Conservation (phyloP, 495 filamentous ascomycete genomes). For the Penicillium salamii region DNA sequence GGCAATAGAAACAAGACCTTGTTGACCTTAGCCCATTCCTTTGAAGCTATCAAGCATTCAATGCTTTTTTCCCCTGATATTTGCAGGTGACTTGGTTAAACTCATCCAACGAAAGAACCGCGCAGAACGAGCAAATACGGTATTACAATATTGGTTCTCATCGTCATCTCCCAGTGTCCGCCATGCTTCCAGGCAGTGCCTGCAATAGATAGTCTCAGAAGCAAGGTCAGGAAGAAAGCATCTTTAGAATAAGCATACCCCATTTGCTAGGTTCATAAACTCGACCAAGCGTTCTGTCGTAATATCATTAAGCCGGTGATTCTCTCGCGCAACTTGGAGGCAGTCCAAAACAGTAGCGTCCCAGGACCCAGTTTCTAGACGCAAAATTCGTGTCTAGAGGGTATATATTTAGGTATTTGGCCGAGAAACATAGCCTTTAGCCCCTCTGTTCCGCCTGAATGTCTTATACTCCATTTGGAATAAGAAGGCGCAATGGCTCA, state of each 20-base stretch:
- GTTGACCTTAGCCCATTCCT: conserved; percentile 10
- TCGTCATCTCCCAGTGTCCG: neutral
- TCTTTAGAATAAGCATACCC: neutral
- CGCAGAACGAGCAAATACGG: conserved; percentile 3
- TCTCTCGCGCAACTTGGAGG: conserved; percentile 6
- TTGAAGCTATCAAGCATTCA: neutral
- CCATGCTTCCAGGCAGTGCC: neutral
- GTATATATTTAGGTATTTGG: conserved; percentile 4
- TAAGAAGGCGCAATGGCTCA: conserved; percentile 6
- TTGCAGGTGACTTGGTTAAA: neutral
- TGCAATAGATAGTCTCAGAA: conserved; percentile 1
- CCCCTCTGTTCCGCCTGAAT: neutral
- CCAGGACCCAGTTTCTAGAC: neutral
- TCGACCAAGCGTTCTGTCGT: conserved; percentile 1
- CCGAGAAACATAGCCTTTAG: conserved; percentile 4
- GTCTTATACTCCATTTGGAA: conserved; percentile 1
- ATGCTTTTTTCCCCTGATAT: neutral
- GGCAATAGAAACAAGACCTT: conserved; percentile 26
- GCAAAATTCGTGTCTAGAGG: conserved; percentile 5
- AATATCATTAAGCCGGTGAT: neutral
- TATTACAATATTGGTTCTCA: neutral
- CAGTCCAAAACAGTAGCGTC: conserved; percentile 2
- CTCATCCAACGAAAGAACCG: conserved; percentile 13
- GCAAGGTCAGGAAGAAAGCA: conserved; percentile 1
- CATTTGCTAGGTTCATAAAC: neutral